A percentile compares a stretch with the other conserved stretches of the same genome.
phyloP scores from a whole-genome alignment of 2,329 filamentous ascomycete genomes.

The Sarocladiaceae sp. region DNA sequence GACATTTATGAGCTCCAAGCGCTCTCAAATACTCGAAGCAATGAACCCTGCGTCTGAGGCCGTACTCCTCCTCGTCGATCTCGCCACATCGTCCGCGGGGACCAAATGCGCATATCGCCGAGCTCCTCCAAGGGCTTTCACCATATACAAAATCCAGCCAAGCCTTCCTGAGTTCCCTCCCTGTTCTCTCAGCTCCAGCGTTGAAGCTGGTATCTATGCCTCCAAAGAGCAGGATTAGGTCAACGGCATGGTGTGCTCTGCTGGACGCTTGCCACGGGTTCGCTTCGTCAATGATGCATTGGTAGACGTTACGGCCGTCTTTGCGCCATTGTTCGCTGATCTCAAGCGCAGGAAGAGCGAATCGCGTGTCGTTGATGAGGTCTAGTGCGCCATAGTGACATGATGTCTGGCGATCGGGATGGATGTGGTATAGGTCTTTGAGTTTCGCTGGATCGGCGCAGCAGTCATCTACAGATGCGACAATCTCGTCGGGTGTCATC shows the following conservation, averaged over 20 bases:
- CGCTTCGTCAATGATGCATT: conserved; percentile 35
- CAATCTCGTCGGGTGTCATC: conserved; percentile 25
- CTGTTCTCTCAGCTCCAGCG: conserved; percentile 24
- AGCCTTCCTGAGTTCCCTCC: conserved; percentile 28
- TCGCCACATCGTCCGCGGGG: conserved; percentile 28
- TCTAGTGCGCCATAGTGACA: conserved; percentile 33
- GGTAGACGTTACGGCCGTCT: conserved; percentile 23
- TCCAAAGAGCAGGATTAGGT: conserved; percentile 37
- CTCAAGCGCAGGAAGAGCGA: conserved; percentile 20
- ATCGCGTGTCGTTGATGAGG: conserved; percentile 27
- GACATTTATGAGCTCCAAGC: conserved; percentile 22
- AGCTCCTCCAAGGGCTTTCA: conserved; percentile 27
- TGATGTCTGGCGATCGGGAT: conserved; percentile 29
- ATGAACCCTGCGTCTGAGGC: background rate
- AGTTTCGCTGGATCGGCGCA: conserved; percentile 24
- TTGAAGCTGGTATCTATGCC: conserved; percentile 30
- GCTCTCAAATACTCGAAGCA: conserved; percentile 18
- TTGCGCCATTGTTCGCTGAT: conserved; percentile 13
- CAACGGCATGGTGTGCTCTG: conserved; percentile 40
- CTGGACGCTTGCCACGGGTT: conserved; percentile 42
- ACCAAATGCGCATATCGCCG: conserved; percentile 25
- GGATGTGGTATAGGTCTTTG: conserved; percentile 33
- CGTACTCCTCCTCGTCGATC: conserved; percentile 24
- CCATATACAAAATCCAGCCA: conserved; percentile 34
- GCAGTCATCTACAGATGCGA: conserved; percentile 23